Percentiles rank a stretch among this genome's conserved stretches.
Conservation (phyloP, 2,329 filamentous ascomycete genomes). For the Fusarium sacchari region DNA sequence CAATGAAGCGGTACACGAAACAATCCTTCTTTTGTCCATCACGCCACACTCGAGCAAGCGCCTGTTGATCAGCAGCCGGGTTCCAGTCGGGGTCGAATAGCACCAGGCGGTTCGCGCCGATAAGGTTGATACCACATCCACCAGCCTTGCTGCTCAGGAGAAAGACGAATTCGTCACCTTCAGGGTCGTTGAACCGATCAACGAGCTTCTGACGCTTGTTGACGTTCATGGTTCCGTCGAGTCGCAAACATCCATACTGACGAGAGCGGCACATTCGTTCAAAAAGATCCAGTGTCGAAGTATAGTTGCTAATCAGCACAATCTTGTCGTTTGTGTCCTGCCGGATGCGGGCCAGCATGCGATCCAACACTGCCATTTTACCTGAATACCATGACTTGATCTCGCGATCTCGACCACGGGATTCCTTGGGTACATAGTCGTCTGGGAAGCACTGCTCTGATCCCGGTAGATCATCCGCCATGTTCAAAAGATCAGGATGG, state of each 20-base stretch:
- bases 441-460: conserved; percentile 84
- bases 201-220: conserved; percentile 97
- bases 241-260: conserved; percentile 84
- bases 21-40: conserved; percentile 99
- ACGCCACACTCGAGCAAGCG: conserved; percentile 96
- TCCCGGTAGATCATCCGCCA: conserved; percentile 85
- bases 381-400: conserved; percentile 96
- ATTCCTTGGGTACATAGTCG: conserved; percentile 88
- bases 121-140: conserved; percentile 94
- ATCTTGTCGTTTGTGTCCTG: conserved; percentile 99
- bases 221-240: conserved; percentile 98
- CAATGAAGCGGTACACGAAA: conserved; percentile 99
- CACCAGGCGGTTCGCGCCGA: conserved; percentile 92
- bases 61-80: conserved; percentile 96
- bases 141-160: conserved; percentile 96
- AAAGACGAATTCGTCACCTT: conserved; percentile 91
- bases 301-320: conserved; percentile 98
- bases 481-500: conserved; percentile 89
- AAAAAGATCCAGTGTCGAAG: conserved; percentile 93
- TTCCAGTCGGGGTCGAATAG: conserved; percentile 99
- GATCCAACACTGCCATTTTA: conserved; percentile 97
- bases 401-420: conserved; percentile 88
- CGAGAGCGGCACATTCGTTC: conserved; percentile 88
- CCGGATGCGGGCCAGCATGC: conserved; percentile 95
- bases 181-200: conserved; percentile 95